Evolutionary conservation across 768 basidiomycete species (phyloP), one percentile per base, ranked within the genome.

Genomic region (Leucocoprinus birnbaumii): DNA sequence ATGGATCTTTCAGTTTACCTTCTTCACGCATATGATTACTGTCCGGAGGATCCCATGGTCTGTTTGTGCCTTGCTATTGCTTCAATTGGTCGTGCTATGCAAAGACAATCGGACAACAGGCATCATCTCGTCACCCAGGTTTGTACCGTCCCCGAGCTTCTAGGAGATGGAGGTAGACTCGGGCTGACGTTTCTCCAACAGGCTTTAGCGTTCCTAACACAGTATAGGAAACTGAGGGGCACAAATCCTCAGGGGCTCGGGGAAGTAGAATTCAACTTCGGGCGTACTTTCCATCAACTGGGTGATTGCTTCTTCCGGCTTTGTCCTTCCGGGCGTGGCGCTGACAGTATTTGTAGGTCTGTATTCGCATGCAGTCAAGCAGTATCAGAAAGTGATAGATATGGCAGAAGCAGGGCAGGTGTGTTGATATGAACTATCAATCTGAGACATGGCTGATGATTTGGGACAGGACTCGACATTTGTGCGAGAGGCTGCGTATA

Each of bases 241-340:
- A 69, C 61, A 1, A 72, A 73, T 46, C 66, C 68, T 2, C 67
- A 73, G 2, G 75, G 73, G 2, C 60, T 79, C 21, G 80, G 84
- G 25, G 95, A 98, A 68, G 86, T 96, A 3, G 92, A 99, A 55
- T 98, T 82, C 67, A 99, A 99, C 68, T 91, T 95, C 64, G 96
- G 88, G 0, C 78, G 96, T 44, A 83, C 85, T 1, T 98, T 97
- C 66, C 96, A 98, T 65, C 90, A 94, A 56, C 75, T 97, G n/a
- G 91, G 94, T 93, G 58, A 52, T 80, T 62, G 18, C 19, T 2
- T 16, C 26, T 37, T 27, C 45, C n/a, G 25, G 40, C 11, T 22
- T 42, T 38, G 31, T 6, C 21, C 19, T 7, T 42, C 40, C 25
- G 13, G 27, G 55, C 46, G 18, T 37, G 24, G 31, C 48, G 37